phyloP scores from a whole-genome alignment of 768 basidiomycete species.

The Collybiopsis luxurians region DNA sequence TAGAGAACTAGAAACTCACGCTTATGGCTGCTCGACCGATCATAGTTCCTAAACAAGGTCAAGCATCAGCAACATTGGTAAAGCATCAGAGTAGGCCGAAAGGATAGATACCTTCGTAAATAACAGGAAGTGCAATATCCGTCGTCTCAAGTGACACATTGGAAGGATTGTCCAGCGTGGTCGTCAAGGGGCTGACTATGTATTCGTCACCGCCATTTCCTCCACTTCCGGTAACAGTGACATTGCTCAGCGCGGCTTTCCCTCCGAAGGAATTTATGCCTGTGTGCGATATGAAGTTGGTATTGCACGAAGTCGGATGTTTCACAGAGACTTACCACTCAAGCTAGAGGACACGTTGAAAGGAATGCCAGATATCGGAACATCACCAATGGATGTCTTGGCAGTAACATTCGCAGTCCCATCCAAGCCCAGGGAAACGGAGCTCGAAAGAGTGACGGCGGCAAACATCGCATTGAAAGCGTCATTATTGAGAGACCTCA shows the following conservation, averaged over 20 bases:
- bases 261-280: conserved; percentile 62
- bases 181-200: conserved; percentile 54
- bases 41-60: conserved; percentile 24
- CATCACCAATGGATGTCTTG: conserved; percentile 60
- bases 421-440: conserved; percentile 45
- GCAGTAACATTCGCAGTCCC: conserved; percentile 60
- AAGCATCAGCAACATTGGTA: too few species aligned
- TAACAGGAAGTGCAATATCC: conserved; percentile 54
- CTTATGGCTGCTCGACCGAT: conserved; percentile 60
- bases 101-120: conserved; percentile 38
- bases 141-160: conserved; percentile 62
- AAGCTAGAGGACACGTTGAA: conserved; percentile 59
- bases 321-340: conserved; percentile 35
- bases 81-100: too few species aligned
- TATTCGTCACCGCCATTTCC: conserved; percentile 59
- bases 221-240: conserved; percentile 63
- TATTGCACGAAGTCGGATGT: background rate
- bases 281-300: conserved; percentile 15
- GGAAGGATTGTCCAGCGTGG: conserved; percentile 62
- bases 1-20: conserved; percentile 37
- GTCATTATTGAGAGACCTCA: conserved; percentile 51
- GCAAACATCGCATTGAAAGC: conserved; percentile 59
- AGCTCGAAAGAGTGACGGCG: conserved; percentile 48
- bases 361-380: conserved; percentile 61
- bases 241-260: conserved; percentile 48